Percentiles rank a stretch among this genome's conserved stretches.
phyloP scores from a whole-genome alignment of 805 yeast genomes.

The Blastobotrys peoriensis region DNA sequence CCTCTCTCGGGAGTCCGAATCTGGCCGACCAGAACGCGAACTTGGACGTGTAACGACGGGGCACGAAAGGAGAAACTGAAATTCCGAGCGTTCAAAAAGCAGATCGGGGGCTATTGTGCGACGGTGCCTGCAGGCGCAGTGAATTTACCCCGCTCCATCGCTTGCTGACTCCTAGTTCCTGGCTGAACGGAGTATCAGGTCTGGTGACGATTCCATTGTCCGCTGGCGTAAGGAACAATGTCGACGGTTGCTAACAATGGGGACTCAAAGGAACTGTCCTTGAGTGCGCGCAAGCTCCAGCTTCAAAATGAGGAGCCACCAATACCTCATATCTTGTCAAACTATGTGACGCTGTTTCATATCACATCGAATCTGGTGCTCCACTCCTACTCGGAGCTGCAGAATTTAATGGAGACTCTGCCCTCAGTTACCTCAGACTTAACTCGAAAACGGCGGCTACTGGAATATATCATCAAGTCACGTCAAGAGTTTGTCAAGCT shows the following conservation, averaged over 20 bases:
- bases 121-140: too few species aligned
- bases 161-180: too few species aligned
- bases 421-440: constrained; percentile 52
- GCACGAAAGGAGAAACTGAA: too few species aligned
- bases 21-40: too few species aligned
- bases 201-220: too few species aligned
- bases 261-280: background rate
- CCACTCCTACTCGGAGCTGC: constrained; percentile 58
- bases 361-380: constrained; percentile 54
- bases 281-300: background rate
- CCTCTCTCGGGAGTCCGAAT: too few species aligned
- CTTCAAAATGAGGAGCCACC: constrained; percentile 12
- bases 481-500: constrained; percentile 81
- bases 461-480: constrained; percentile 61
- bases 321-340: constrained; percentile 68
- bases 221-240: too few species aligned
- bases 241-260: background rate
- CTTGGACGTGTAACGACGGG: too few species aligned
- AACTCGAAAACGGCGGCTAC: constrained; percentile 58
- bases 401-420: constrained; percentile 54
- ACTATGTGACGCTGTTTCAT: constrained; percentile 59
- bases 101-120: too few species aligned
- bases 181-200: too few species aligned
- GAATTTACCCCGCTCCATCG: too few species aligned
- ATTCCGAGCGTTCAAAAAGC: too few species aligned